Conservation (phyloP, 495 filamentous ascomycete species). For the Aspergillus sclerotioniger region DNA sequence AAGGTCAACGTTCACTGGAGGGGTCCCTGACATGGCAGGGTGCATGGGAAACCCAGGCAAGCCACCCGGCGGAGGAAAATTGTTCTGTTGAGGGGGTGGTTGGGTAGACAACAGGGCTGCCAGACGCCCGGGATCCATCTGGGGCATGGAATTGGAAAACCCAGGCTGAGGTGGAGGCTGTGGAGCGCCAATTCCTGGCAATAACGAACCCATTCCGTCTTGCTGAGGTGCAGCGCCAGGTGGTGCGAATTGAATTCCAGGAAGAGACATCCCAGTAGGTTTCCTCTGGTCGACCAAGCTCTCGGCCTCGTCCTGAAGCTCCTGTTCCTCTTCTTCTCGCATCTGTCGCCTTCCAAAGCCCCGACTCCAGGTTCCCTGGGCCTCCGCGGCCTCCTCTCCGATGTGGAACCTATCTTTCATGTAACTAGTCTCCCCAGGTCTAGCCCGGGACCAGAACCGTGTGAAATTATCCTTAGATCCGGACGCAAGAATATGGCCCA, state of each 20-base stretch:
- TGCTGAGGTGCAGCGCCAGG: constrained; percentile 29
- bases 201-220: constrained; percentile 34
- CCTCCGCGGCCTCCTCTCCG: constrained; percentile 88
- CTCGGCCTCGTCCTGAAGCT: constrained; percentile 88
- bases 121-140: constrained; percentile 52
- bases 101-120: constrained; percentile 47
- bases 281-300: constrained; percentile 93
- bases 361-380: constrained; percentile 86
- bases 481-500: constrained; percentile 96
- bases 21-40: constrained; percentile 45
- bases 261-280: constrained; percentile 42
- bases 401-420: constrained; percentile 92
- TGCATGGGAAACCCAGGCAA: constrained; percentile 45
- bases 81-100: constrained; percentile 33
- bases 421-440: constrained; percentile 80
- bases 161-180: constrained; percentile 51
- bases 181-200: constrained; percentile 50
- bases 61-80: constrained; percentile 26
- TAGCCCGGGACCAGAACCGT: constrained; percentile 87
- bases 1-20: constrained; percentile 62
- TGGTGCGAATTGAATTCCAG: constrained; percentile 52
- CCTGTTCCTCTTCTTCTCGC: constrained; percentile 89
- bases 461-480: constrained; percentile 97
- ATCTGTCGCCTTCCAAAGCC: constrained; percentile 73
- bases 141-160: constrained; percentile 47